A percentile compares a stretch with the other conserved stretches of the same genome.
Conservation (phyloP, 495 filamentous ascomycete species). For the Hapsidospora chrysogenum region DNA sequence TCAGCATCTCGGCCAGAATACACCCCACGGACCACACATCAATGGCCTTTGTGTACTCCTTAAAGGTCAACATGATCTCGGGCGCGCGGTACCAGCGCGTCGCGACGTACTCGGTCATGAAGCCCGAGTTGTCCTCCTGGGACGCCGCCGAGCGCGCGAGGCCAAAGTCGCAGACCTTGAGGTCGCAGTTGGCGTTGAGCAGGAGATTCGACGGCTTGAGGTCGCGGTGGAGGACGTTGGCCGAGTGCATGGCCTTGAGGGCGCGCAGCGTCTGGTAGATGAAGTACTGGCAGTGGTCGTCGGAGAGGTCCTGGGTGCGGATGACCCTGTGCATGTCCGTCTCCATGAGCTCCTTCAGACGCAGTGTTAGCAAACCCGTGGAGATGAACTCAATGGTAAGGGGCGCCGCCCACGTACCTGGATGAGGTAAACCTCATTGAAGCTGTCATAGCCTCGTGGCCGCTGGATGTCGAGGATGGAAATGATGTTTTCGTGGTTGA, state of each 20-base stretch:
- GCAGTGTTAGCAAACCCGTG: slow-evolving; percentile 7
- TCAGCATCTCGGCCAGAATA: slow-evolving; percentile 99
- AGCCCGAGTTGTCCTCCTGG: slow-evolving; percentile 96
- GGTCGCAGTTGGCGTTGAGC: slow-evolving; percentile 95
- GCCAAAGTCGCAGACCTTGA: slow-evolving; percentile 98
- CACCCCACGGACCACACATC: slow-evolving; percentile 99
- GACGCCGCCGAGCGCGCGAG: slow-evolving; percentile 84
- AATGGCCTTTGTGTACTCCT: slow-evolving; percentile 99
- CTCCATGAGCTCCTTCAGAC: slow-evolving; percentile 84
- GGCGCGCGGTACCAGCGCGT: slow-evolving; percentile 98
- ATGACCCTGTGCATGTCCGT: slow-evolving; percentile 99
- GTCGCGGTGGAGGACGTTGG: slow-evolving; percentile 95
- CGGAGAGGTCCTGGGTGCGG: slow-evolving; percentile 93
- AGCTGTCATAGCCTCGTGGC: slow-evolving; percentile 85
- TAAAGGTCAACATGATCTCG: slow-evolving; percentile 99
- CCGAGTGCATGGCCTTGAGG: slow-evolving; percentile 97
- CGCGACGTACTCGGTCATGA: slow-evolving; percentile 99
- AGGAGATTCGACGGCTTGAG: slow-evolving; percentile 94
- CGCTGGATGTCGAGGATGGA: slow-evolving; percentile 98
- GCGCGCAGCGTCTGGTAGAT: slow-evolving; percentile 99
- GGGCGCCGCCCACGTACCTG: slow-evolving; percentile 51
- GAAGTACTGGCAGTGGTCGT: slow-evolving; percentile 99
- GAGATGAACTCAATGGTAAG: too few relatives aligned
- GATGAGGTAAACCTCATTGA: slow-evolving; percentile 97
- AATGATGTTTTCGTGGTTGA: slow-evolving; percentile 99